Percentiles rank a stretch among this genome's conserved stretches.
Evolutionary conservation across 2,329 filamentous ascomycete species (phyloP).

Genomic region (Clonostachys rosea): DNA sequence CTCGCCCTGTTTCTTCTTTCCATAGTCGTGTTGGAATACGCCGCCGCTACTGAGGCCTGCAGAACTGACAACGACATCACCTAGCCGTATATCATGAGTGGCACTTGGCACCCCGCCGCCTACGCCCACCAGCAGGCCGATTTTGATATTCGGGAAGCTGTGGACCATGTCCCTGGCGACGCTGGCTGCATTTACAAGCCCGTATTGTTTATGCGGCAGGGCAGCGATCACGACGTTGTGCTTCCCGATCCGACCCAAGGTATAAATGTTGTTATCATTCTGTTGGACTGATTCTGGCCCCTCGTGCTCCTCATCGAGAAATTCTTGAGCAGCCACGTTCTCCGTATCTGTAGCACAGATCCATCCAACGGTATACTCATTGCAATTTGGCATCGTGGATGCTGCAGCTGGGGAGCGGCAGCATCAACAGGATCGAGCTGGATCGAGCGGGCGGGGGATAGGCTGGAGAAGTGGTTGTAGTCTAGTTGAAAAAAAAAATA

Average conservation of each 20-base stretch:
- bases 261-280: conserved; percentile 14
- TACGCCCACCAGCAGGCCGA: conserved; percentile 12
- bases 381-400: not conserved
- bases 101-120: conserved; percentile 13
- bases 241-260: conserved; percentile 14
- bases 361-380: conserved; percentile 17
- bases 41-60: not conserved
- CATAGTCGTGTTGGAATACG: conserved; percentile 5
- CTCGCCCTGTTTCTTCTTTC: conserved; percentile 2
- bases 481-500: no score
- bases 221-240: conserved; percentile 23
- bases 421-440: no score
- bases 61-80: conserved; percentile 6
- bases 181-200: conserved; percentile 18
- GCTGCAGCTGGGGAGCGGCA: no score
- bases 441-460: no score
- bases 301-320: conserved; percentile 14
- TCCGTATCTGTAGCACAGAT: conserved; percentile 16
- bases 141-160: conserved; percentile 19
- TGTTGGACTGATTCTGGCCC: conserved; percentile 4
- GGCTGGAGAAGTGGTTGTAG: no score
- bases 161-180: conserved; percentile 22
- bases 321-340: conserved; percentile 11
- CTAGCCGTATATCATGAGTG: conserved; percentile 10
- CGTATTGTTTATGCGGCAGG: conserved; percentile 16